Percentiles rank a stretch among this genome's conserved stretches.
These are phyloP conservation scores for Sutorius eximius DNA, from an alignment of 1,284 basidiomycete genomes.

Conservation along the genomic window DNA sequence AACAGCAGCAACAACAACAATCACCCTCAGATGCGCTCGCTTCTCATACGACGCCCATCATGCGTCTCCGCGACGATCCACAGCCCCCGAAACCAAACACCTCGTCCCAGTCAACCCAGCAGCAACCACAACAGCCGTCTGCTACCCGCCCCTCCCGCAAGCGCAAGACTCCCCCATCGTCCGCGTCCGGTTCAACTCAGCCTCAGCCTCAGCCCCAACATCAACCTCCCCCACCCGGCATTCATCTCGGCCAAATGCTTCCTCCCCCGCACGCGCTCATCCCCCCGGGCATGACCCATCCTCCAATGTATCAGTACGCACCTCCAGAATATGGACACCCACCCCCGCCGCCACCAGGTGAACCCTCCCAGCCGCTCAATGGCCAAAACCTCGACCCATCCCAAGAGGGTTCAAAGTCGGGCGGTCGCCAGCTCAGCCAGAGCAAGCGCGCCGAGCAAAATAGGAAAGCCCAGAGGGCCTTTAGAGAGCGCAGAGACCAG, in stretches of 20 bases:
- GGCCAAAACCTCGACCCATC: constrained; percentile 20
- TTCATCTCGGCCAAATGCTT: constrained; percentile 46
- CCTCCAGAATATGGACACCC: constrained; percentile 35
- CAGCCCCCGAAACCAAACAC: constrained; percentile 14
- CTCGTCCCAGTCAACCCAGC: constrained; percentile 25
- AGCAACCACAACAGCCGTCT: constrained; percentile 34
- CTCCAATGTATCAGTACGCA: constrained; percentile 37
- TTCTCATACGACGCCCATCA: constrained; percentile 43
- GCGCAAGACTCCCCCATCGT: constrained; percentile 48
- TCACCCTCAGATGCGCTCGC: constrained; percentile 39
- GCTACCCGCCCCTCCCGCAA: constrained; percentile 44
- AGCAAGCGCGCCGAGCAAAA: constrained; percentile 86
- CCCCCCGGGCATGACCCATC: constrained; percentile 39
- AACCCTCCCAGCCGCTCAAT: constrained; percentile 35
- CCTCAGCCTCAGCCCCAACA: constrained; percentile 34
- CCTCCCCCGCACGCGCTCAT: constrained; percentile 54
- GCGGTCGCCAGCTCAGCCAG: constrained; percentile 60
- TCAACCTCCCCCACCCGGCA: constrained; percentile 30
- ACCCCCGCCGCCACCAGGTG: constrained; percentile 30
- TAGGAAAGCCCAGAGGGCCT: constrained; percentile 81
- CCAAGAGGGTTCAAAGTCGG: constrained; percentile 13
- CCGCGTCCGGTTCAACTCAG: constrained; percentile 17
- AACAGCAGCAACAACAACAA: constrained; percentile 27
- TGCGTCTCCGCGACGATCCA: constrained; percentile 64
- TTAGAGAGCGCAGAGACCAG: constrained; percentile 81